Evolutionary conservation across 495 filamentous ascomycete species (phyloP), one percentile per base, ranked within the genome.

Genomic region (Penicillium canescens): DNA sequence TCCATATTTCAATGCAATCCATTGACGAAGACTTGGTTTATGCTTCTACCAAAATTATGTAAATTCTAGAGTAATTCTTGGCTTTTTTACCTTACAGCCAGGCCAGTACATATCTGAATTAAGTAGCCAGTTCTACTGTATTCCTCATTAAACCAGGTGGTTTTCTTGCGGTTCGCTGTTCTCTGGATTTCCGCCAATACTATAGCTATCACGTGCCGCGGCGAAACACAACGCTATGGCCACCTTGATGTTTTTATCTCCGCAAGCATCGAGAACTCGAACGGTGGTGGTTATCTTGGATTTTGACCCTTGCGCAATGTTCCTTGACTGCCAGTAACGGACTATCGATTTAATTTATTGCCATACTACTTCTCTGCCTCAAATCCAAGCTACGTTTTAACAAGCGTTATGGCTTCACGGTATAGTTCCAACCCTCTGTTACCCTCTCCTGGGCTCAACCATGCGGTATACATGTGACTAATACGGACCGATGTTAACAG

Each of bases 371-470:
- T 3, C 35, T 33, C 24, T 6, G 23, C 6, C 21, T 33, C 16
- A n/a, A 37, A n/a, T 9, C 42, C 43, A 42, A 50, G 48, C 45
- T 56, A 49, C 49, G 43, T 41, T 33, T 14, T 9, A 33, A 49
- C 40, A 20, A 47, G 41, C 37, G 35, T 40, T 35, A 69, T 69
- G 66, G 55, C 66, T 56, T 69, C 66, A 65, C 66, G 66, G 66
- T 69, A 68, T 57, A 44, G 51, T 61, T 36, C 36, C 48, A 21
- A 13, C 4, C 31, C 41, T 36, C 34, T 6, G 12, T 37, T 31
- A 39, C 6, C 28, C 31, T 42, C 40, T 61, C 36, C 53, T 53
- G 35, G 52, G 39, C 49, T 37, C 36, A 12, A 31, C 7, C 24
- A 24, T 39, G 20, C 28, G 11, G 13, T 28, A 3, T 9, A 28